Evolutionary conservation across 2,329 filamentous ascomycete species (phyloP).

Genomic region (Aureobasidium sp.): DNA sequence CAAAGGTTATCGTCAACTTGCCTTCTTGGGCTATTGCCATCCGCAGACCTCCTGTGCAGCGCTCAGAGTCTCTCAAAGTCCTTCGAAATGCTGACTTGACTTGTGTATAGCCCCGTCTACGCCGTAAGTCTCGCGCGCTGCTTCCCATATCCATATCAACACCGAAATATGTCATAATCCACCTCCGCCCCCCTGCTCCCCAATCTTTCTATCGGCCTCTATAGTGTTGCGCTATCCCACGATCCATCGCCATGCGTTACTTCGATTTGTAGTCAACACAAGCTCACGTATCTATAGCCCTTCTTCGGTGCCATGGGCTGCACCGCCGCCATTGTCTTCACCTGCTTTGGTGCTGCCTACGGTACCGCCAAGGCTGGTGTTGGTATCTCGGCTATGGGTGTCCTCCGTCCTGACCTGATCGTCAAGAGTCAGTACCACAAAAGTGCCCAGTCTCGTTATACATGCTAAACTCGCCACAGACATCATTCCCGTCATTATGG

Average conservation of each 20-base stretch:
- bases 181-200: slow-evolving; percentile 7
- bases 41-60: slow-evolving; percentile 12
- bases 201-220: not conserved
- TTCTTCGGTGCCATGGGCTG: slow-evolving; percentile 98
- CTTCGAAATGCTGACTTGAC: slow-evolving; percentile 37
- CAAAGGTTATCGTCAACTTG: slow-evolving; percentile 15
- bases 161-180: not conserved
- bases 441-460: not conserved
- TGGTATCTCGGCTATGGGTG: slow-evolving; percentile 97
- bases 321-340: slow-evolving; percentile 91
- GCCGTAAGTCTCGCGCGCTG: slow-evolving; percentile 66
- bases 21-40: slow-evolving; percentile 15
- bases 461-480: slow-evolving; percentile 48
- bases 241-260: not conserved
- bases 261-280: not conserved
- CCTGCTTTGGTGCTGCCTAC: slow-evolving; percentile 93
- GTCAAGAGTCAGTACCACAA: slow-evolving; percentile 81
- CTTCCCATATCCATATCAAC: not conserved
- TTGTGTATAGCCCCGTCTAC: slow-evolving; percentile 75
- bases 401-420: slow-evolving; percentile 93
- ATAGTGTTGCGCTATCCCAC: not conserved
- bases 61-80: not conserved
- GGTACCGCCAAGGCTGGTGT: slow-evolving; percentile 99
- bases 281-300: slow-evolving; percentile 47
- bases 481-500: slow-evolving; percentile 99